A percentile compares a stretch with the other conserved stretches of the same genome.
phyloP scores from a whole-genome alignment of 768 basidiomycete species.

The Dacryopinax spathularia region DNA sequence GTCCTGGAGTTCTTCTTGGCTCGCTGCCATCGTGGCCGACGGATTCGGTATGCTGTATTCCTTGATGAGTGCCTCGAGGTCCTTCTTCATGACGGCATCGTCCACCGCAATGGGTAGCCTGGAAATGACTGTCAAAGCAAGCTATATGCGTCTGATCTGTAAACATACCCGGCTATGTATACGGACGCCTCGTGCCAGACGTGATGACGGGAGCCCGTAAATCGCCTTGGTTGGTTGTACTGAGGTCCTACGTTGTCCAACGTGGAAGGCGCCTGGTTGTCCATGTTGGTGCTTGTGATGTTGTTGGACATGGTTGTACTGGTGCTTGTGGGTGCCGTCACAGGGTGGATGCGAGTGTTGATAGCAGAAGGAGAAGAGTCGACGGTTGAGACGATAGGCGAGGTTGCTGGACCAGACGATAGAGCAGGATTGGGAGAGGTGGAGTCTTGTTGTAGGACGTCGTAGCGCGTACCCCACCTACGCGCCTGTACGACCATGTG shows the following conservation, averaged over 20 bases:
- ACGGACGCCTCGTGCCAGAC: background rate
- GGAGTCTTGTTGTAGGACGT: background rate
- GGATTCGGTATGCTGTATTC: too few species aligned
- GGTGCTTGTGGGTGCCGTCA: background rate
- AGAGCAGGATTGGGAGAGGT: background rate
- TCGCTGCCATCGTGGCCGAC: too few species aligned
- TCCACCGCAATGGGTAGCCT: background rate
- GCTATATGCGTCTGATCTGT: background rate
- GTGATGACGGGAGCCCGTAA: background rate
- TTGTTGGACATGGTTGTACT: background rate
- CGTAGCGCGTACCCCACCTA: background rate
- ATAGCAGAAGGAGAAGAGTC: background rate
- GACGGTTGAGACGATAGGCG: background rate
- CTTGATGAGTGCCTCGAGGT: background rate
- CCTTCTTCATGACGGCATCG: background rate
- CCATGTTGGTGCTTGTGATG: background rate
- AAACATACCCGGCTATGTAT: background rate
- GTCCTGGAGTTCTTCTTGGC: too few species aligned
- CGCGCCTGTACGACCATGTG: background rate
- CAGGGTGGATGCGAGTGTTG: background rate
- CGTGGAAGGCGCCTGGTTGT: background rate
- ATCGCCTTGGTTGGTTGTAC: background rate
- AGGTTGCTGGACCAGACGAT: background rate
- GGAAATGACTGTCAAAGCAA: background rate
- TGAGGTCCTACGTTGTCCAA: background rate